Base-by-base conservation (phyloP, 1,284 basidiomycete genomes). In the Lentinula novae-zelandiae region DNA sequence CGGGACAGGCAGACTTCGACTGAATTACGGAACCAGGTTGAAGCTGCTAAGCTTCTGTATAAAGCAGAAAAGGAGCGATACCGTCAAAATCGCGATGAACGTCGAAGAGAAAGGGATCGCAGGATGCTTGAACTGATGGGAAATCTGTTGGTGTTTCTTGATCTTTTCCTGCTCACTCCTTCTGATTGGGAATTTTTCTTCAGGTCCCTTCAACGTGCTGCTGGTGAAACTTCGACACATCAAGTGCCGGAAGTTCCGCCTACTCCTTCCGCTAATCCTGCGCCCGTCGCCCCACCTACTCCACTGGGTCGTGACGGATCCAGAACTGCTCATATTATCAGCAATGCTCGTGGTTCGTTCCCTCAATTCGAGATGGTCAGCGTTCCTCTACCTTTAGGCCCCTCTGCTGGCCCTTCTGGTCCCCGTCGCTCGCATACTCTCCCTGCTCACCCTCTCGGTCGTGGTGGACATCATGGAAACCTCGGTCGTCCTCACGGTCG, bases 21-120 rank as follows among this genome's bases (percentile, higher is more conserved):
- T 63, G 80, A 83, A 20, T 72, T 84, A 50, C 82, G 80, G 65
- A 80, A 81, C n/a, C 76, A 82, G 40, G 79, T 90, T 5, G 84
- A 89, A 67, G 82, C 76, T n/a, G 86, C 87, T 0, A 92, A 89
- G 67, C 75, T 77, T 44, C 71, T 74, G 15, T 92, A 92, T 70
- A 86, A 83, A 70, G 78, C 76, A 1, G 81, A 86, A 72, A 92
- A 91, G 68, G 86, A 88, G 65, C 76, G 76, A 33, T 90, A 90
- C 66, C 80, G 86, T 38, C 73, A 74, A 64, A 81, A 85, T 59
- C 75, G 83, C 44, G 84, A 85, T 64, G 75, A 77, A 52, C 77
- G 80, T 36, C 79, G 76, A 66, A 80, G 75, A 60, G 75, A 76
- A 63, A 76, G 75, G 63, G 75, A 75, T 54, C 67, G 66, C 49